A percentile compares a stretch with the other conserved stretches of the same genome.
phyloP scores from a whole-genome alignment of 1,139 yeast species.

The Pneumocystis jirovecii region DNA sequence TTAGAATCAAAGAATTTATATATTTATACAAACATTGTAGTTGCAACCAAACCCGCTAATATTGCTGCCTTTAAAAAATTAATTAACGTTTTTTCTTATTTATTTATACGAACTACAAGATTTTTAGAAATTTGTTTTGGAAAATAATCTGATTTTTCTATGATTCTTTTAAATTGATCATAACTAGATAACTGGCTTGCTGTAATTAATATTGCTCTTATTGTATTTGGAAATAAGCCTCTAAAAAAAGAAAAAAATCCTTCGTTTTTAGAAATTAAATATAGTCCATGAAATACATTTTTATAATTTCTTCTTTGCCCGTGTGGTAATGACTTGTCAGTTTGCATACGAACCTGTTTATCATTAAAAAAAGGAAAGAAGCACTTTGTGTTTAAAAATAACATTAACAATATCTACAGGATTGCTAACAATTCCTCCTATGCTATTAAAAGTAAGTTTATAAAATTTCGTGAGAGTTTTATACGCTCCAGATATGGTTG shows the following conservation, averaged over 20 bases:
- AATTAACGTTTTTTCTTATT: not conserved
- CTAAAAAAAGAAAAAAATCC: conserved; percentile 47
- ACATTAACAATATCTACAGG: conserved; percentile 72
- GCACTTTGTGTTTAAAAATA: not conserved
- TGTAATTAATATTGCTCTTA: conserved; percentile 76
- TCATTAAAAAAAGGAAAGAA: not conserved
- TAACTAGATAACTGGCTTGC: conserved; percentile 84
- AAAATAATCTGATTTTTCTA: conserved; percentile 37
- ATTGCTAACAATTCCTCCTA: conserved; percentile 76
- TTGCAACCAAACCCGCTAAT: conserved; percentile 72
- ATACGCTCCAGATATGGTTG: not conserved
- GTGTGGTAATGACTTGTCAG: conserved; percentile 55
- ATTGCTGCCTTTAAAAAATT: not conserved
- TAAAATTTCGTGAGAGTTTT: not conserved
- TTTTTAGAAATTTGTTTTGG: conserved; percentile 56
- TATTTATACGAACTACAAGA: conserved; percentile 47
- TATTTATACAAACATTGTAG: conserved; percentile 38
- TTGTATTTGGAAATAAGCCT: conserved; percentile 63
- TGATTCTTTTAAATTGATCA: conserved; percentile 57
- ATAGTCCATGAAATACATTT: conserved; percentile 65
- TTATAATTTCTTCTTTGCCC: conserved; percentile 58
- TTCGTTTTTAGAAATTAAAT: conserved; percentile 46
- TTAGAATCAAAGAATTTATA: not conserved
- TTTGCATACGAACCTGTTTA: conserved; percentile 60
- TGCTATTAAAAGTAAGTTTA: conserved; percentile 7